Conservation (phyloP, 768 basidiomycete species). For the Lactifluus volemus region DNA sequence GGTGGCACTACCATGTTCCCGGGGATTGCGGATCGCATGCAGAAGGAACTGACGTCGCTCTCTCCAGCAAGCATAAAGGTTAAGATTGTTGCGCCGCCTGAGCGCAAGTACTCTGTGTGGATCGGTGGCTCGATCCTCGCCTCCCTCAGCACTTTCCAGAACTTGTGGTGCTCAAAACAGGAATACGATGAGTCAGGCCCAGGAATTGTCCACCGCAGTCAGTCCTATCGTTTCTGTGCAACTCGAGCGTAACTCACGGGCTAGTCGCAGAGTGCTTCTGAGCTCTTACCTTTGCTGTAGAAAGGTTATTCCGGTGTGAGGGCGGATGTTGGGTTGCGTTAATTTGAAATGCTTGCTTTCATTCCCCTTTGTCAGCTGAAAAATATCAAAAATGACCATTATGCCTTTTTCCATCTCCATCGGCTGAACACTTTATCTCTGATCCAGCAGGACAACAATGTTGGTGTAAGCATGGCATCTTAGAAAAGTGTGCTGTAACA, state of each 20-base stretch:
- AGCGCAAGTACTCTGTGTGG: conserved; percentile 94
- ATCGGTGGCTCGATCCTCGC: conserved; percentile 83
- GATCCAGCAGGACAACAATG: too few species aligned
- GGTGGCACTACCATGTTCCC: conserved; percentile 70
- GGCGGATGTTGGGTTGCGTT: neutral
- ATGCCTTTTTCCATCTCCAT: neutral
- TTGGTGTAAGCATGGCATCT: too few species aligned
- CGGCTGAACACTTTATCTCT: too few species aligned
- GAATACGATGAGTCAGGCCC: conserved; percentile 86
- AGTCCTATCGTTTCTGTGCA: neutral
- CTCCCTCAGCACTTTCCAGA: conserved; percentile 92
- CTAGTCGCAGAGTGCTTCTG: neutral
- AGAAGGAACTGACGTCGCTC: conserved; percentile 82
- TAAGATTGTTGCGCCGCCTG: conserved; percentile 89
- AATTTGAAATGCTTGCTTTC: neutral
- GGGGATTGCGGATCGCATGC: conserved; percentile 92
- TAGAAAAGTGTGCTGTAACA: too few species aligned
- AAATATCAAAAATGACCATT: neutral
- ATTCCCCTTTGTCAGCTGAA: neutral
- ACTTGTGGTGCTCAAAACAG: conserved; percentile 88
- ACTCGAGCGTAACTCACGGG: neutral
- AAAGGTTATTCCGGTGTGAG: neutral
- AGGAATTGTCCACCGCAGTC: conserved; percentile 70
- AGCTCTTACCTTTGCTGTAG: neutral
- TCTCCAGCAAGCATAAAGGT: conserved; percentile 89